phyloP scores from a whole-genome alignment of 1,284 basidiomycete genomes.

The Leccinum huronense region DNA sequence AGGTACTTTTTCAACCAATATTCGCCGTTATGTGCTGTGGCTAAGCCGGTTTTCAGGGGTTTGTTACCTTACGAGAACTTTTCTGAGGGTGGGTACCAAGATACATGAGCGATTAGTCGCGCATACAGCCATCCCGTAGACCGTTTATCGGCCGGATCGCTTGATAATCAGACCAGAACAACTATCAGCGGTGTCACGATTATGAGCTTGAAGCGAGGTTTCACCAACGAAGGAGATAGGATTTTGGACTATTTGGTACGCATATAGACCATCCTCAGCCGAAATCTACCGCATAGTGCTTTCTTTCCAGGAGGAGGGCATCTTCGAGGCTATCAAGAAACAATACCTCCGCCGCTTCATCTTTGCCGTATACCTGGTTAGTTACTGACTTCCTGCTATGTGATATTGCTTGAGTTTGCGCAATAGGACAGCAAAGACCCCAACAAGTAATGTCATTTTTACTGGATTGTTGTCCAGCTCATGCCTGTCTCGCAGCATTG shows the following conservation, averaged over 20 bases:
- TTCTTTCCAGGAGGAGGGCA: slow-evolving; percentile 64
- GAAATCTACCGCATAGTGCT: slow-evolving; percentile 11
- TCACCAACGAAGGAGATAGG: slow-evolving; percentile 75
- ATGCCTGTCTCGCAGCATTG: slow-evolving; percentile 50
- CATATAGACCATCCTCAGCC: slow-evolving; percentile 24
- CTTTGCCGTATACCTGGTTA: slow-evolving; percentile 77
- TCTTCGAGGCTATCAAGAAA: slow-evolving; percentile 76
- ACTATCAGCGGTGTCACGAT: slow-evolving; percentile 34
- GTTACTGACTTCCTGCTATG: slow-evolving; percentile 22
- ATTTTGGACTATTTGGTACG: slow-evolving; percentile 73
- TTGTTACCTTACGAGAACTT: slow-evolving; percentile 80
- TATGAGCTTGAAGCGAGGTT: slow-evolving; percentile 71
- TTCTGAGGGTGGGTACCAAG: slow-evolving; percentile 52
- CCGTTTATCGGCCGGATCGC: slow-evolving; percentile 31
- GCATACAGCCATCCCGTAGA: slow-evolving; percentile 19
- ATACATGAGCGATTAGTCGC: not conserved
- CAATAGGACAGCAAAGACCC: slow-evolving; percentile 72
- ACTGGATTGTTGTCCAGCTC: slow-evolving; percentile 23
- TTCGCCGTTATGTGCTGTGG: not conserved
- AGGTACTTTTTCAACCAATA: slow-evolving; percentile 42
- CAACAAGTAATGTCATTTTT: slow-evolving; percentile 54
- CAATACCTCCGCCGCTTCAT: slow-evolving; percentile 77
- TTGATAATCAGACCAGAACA: slow-evolving; percentile 23
- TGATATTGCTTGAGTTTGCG: slow-evolving; percentile 3
- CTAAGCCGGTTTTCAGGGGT: slow-evolving; percentile 25